A percentile compares a stretch with the other conserved stretches of the same genome.
These are phyloP conservation scores for Cladosporium austrohemisphaericum DNA, from an alignment of 2,329 filamentous ascomycete genomes.

Conservation along the genomic window DNA sequence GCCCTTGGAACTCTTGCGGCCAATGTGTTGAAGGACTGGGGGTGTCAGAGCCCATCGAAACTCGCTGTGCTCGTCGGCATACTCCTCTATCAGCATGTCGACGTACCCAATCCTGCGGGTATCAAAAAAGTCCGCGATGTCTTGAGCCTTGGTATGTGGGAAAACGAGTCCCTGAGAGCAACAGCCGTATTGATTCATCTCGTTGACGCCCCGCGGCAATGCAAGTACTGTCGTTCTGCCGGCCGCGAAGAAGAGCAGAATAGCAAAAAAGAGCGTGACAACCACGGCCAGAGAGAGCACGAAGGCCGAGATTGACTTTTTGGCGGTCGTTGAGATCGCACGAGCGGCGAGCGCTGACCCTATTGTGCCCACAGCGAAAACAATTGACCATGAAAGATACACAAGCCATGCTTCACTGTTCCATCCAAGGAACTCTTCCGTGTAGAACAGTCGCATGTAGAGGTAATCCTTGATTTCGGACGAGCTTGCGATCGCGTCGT, in stretches of 20 bases:
- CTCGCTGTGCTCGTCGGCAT: conserved; percentile 37
- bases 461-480: conserved; percentile 27
- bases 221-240: conserved; percentile 40
- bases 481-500: conserved; percentile 10
- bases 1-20: conserved; percentile 38
- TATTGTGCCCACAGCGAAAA: too few species aligned
- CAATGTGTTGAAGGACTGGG: conserved; percentile 45
- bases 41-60: conserved; percentile 43
- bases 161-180: conserved; percentile 46
- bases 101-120: conserved; percentile 33
- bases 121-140: conserved; percentile 33
- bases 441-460: conserved; percentile 49
- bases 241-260: conserved; percentile 40
- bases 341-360: neutral
- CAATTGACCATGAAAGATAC: conserved; percentile 38
- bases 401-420: conserved; percentile 40
- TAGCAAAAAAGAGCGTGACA: conserved; percentile 28
- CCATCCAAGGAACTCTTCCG: conserved; percentile 45
- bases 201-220: conserved; percentile 35
- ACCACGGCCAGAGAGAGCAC: conserved; percentile 24
- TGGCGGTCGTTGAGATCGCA: neutral
- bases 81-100: conserved; percentile 42
- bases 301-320: neutral
- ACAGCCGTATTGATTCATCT: conserved; percentile 43
- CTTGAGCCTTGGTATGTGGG: conserved; percentile 31